Percentiles rank a stretch among this genome's conserved stretches.
Conservation (phyloP, 169 alveolate genomes). For the Plasmodium billcollinsi region DNA sequence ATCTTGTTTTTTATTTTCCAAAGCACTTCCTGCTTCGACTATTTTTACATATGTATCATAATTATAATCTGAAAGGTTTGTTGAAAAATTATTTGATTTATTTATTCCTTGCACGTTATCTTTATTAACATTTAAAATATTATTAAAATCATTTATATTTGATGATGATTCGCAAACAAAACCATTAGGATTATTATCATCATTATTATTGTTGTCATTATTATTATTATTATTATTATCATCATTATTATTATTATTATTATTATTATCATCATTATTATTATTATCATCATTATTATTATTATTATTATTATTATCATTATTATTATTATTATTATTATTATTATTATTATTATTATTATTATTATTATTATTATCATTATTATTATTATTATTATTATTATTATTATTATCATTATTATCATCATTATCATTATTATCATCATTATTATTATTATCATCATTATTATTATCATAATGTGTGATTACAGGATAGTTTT, state of each 20-base stretch:
- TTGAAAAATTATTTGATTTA: neutral
- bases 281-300: no score
- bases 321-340: no score
- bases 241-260: no score
- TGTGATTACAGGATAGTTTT: neutral
- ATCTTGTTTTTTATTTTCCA: neutral
- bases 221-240: no score
- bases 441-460: neutral
- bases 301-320: no score
- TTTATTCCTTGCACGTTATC: neutral
- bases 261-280: no score
- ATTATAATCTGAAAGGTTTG: conserved; percentile 14
- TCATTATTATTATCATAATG: neutral
- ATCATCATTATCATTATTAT: neutral
- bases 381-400: no score
- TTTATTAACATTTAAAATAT: neutral
- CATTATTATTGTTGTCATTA: neutral
- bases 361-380: no score
- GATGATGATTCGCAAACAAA: no score
- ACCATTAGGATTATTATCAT: neutral
- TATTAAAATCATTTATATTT: neutral
- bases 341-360: no score
- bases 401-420: neutral
- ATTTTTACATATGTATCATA: neutral
- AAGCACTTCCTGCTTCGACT: neutral